These are phyloP conservation scores for Sclerotiophoma versabilis DNA, from an alignment of 2,329 filamentous ascomycete species.

Conservation along the genomic window DNA sequence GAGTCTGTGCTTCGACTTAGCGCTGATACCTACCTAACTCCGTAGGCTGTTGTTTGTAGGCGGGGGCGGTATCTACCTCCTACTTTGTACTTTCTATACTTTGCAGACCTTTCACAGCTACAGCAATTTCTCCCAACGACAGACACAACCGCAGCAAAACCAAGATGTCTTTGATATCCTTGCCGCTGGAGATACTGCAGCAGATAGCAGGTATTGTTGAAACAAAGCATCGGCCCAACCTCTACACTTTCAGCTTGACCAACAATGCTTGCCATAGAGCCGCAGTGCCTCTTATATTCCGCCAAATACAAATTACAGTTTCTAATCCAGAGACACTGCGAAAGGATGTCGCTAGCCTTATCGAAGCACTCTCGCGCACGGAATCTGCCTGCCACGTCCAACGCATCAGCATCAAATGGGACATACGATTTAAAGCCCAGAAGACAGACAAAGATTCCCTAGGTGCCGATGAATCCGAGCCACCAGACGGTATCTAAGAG, in stretches of 20 bases:
- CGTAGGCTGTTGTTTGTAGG: too few species aligned
- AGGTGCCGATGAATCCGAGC: conserved; percentile 24
- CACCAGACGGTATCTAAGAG: too few species aligned
- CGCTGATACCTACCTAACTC: too few species aligned
- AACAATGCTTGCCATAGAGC: conserved; percentile 29
- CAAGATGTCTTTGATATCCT: neutral
- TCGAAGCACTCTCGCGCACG: conserved; percentile 21
- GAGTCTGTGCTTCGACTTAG: too few species aligned
- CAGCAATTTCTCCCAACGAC: too few species aligned
- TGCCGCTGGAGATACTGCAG: conserved; percentile 29
- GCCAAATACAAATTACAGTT: conserved; percentile 19
- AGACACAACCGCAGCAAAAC: too few species aligned
- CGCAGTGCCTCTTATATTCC: conserved; percentile 21
- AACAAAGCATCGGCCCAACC: conserved; percentile 23
- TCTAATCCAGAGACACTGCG: conserved; percentile 17
- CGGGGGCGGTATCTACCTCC: too few species aligned
- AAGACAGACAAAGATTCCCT: neutral
- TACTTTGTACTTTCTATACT: too few species aligned
- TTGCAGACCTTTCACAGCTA: too few species aligned
- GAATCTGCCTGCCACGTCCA: conserved; percentile 25
- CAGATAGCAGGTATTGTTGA: conserved; percentile 26
- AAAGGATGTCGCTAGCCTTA: conserved; percentile 17
- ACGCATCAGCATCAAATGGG: conserved; percentile 24
- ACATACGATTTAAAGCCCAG: conserved; percentile 12
- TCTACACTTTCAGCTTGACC: conserved; percentile 24